These are phyloP conservation scores for Daldinia vernicosa DNA, from an alignment of 495 filamentous ascomycete genomes.

Conservation along the genomic window DNA sequence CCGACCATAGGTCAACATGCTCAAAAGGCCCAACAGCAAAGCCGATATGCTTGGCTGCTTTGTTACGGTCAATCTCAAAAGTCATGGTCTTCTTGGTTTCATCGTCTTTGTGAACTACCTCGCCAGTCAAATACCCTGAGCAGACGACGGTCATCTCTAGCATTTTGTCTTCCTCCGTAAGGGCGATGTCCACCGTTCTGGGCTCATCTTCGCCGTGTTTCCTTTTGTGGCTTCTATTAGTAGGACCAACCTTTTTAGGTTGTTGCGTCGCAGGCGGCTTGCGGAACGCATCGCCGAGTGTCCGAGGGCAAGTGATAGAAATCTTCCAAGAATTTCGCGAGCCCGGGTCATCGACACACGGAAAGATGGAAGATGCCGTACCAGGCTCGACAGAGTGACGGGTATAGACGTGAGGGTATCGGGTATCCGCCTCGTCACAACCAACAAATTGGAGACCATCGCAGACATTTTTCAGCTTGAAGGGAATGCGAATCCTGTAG, in stretches of 20 bases:
- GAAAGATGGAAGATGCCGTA: conserved; percentile 85
- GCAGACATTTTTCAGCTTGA: conserved; percentile 72
- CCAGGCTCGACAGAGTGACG: conserved; percentile 80
- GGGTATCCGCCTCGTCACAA: conserved; percentile 73
- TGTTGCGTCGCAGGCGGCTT: conserved; percentile 48
- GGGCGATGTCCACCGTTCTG: conserved; percentile 47
- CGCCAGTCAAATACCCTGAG: conserved; percentile 86
- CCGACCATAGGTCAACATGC: conserved; percentile 81
- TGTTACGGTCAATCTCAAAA: conserved; percentile 73
- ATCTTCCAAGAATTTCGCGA: conserved; percentile 88
- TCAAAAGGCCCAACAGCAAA: conserved; percentile 96
- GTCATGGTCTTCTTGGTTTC: conserved; percentile 81
- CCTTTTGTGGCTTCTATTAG: conserved; percentile 46
- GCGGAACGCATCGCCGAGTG: conserved; percentile 82
- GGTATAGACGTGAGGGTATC: conserved; percentile 92
- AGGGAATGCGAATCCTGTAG: conserved; percentile 71
- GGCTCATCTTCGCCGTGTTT: conserved; percentile 46
- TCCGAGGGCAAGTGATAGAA: conserved; percentile 82
- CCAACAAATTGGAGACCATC: conserved; percentile 95
- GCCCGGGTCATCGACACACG: conserved; percentile 84
- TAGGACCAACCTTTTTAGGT: conserved; percentile 1
- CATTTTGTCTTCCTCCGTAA: conserved; percentile 80
- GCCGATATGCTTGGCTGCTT: conserved; percentile 86
- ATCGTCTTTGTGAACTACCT: conserved; percentile 76
- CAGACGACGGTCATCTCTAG: conserved; percentile 90